phyloP scores from a whole-genome alignment of 2,329 filamentous ascomycete genomes.

The Thelonectria rubi region DNA sequence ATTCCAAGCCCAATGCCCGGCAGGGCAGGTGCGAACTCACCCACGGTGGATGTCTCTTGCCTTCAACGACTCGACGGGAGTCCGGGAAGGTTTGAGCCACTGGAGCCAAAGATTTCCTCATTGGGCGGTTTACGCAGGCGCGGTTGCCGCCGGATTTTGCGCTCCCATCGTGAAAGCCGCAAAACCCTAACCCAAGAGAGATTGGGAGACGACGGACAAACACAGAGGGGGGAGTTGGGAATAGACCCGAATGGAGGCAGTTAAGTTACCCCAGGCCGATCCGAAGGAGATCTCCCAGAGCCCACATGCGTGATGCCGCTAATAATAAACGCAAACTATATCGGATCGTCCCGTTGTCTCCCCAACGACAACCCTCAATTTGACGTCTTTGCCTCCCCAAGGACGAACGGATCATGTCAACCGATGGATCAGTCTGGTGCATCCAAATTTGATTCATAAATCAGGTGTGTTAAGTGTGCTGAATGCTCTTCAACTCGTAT shows the following conservation, averaged over 20 bases:
- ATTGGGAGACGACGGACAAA: conserved; percentile 5
- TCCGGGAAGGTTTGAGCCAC: conserved; percentile 21
- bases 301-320: conserved; percentile 4
- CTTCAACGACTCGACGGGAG: conserved; percentile 17
- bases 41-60: not conserved
- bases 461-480: not conserved
- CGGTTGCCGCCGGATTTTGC: conserved; percentile 5
- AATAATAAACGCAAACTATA: conserved; percentile 14
- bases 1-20: not conserved
- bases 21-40: not conserved
- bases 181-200: conserved; percentile 14
- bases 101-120: conserved; percentile 16
- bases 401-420: conserved; percentile 1
- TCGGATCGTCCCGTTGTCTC: conserved; percentile 14
- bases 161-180: not conserved
- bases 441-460: conserved; percentile 6
- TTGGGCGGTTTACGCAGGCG: conserved; percentile 8
- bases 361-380: conserved; percentile 5
- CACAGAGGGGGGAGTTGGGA: not conserved
- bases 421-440: conserved; percentile 9
- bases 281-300: conserved; percentile 6
- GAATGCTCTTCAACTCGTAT: not conserved
- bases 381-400: not conserved
- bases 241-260: too few species aligned
- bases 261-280: conserved; percentile 15